Percentiles rank a stretch among this genome's conserved stretches.
Evolutionary conservation across 2,329 filamentous ascomycete species (phyloP).

Genomic region (Diplodia scrobiculata): DNA sequence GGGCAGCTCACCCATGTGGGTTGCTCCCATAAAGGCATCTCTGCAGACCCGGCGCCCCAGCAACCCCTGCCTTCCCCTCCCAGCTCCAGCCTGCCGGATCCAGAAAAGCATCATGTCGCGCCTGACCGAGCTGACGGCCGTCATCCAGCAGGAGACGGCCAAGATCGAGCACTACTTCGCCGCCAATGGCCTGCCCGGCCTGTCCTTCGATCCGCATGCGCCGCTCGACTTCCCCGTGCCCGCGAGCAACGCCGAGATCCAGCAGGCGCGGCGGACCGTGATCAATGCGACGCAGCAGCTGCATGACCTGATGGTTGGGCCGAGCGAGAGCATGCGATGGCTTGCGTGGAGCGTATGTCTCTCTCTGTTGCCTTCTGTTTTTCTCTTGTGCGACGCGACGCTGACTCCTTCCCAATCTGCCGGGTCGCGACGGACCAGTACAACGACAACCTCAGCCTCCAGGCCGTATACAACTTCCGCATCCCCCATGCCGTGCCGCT

Average conservation of each 20-base stretch:
- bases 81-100: constrained; percentile 10
- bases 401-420: background rate
- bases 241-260: constrained; percentile 30
- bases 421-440: constrained; percentile 23
- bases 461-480: constrained; percentile 32
- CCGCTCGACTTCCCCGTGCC: constrained; percentile 32
- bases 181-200: constrained; percentile 28
- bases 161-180: constrained; percentile 32
- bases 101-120: constrained; percentile 14
- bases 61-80: constrained; percentile 7
- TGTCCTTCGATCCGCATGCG: constrained; percentile 31
- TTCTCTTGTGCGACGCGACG: constrained; percentile 3
- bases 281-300: constrained; percentile 34
- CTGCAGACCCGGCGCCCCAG: constrained; percentile 19
- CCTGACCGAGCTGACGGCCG: constrained; percentile 29
- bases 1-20: background rate
- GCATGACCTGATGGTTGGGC: constrained; percentile 34
- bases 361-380: constrained; percentile 1
- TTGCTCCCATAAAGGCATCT: constrained; percentile 20
- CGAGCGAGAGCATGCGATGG: constrained; percentile 32
- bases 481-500: constrained; percentile 30
- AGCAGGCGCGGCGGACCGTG: constrained; percentile 31
- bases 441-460: constrained; percentile 32
- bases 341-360: constrained; percentile 33
- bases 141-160: constrained; percentile 31